These are phyloP conservation scores for Aspergillus olivimuriae DNA, from an alignment of 495 filamentous ascomycete genomes.

Conservation along the genomic window DNA sequence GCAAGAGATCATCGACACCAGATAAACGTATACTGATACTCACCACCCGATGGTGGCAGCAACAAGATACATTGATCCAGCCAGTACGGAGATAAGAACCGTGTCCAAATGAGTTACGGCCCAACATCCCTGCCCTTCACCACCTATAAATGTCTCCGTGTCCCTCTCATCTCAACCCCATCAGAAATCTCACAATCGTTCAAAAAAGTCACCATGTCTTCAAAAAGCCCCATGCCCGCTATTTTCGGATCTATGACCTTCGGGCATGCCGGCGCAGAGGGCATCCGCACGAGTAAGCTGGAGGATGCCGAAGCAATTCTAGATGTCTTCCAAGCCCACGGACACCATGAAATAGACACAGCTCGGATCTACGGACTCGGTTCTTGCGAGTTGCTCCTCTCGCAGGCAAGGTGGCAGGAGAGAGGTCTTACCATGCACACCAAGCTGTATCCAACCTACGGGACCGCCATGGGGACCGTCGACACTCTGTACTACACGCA, in stretches of 20 bases:
- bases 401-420: conserved; percentile 32
- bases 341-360: conserved; percentile 51
- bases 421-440: conserved; percentile 42
- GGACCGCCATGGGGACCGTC: not conserved
- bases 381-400: conserved; percentile 41
- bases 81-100: not conserved
- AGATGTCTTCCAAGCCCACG: conserved; percentile 44
- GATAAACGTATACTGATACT: too few species aligned
- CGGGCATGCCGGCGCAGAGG: not conserved
- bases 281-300: not conserved
- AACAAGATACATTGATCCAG: too few species aligned
- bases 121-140: too few species aligned
- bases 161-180: too few species aligned
- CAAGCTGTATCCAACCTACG: conserved; percentile 35
- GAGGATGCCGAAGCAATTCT: conserved; percentile 26
- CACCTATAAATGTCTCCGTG: too few species aligned
- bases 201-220: not conserved
- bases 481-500: conserved; percentile 13
- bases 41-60: too few species aligned
- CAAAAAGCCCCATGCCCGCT: not conserved
- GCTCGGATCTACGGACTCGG: conserved; percentile 45
- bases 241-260: conserved; percentile 1
- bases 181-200: too few species aligned
- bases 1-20: too few species aligned
- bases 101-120: not conserved